Conservation (phyloP, 495 filamentous ascomycete species). For the Paragyromitra xinjiangensis region DNA sequence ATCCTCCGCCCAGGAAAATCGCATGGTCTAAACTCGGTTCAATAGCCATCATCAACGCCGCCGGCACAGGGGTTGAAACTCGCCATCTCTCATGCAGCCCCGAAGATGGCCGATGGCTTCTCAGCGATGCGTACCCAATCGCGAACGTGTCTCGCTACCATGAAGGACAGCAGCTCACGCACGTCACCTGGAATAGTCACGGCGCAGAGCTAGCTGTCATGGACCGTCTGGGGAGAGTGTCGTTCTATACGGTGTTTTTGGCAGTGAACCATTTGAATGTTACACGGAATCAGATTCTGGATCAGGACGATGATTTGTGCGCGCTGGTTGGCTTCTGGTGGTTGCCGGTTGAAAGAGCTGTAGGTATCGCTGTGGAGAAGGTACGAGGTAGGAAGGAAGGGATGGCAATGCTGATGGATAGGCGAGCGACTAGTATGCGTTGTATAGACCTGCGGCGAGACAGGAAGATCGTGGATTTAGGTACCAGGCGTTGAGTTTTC, state of each 20-base stretch:
- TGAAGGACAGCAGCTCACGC: conserved; percentile 55
- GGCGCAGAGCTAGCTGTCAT: conserved; percentile 57
- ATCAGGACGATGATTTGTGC: conserved; percentile 56
- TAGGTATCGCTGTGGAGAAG: neutral
- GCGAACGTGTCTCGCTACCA: conserved; percentile 52
- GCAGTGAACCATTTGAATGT: conserved; percentile 55
- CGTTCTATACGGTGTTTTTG: conserved; percentile 55
- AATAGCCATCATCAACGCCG: conserved; percentile 81
- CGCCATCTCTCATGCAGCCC: conserved; percentile 75
- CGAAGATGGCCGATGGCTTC: conserved; percentile 76
- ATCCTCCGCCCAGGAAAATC: conserved; percentile 70
- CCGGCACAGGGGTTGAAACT: conserved; percentile 73
- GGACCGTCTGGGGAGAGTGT: conserved; percentile 56
- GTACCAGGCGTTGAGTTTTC: conserved; percentile 51
- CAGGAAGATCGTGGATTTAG: conserved; percentile 51
- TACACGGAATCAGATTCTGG: conserved; percentile 37
- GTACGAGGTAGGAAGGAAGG: neutral
- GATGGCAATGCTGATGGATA: conserved; percentile 17
- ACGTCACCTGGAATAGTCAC: conserved; percentile 55
- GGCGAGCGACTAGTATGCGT: conserved; percentile 40
- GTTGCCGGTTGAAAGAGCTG: conserved; percentile 54
- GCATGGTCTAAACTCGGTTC: conserved; percentile 90
- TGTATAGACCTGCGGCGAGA: conserved; percentile 49
- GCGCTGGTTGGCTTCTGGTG: conserved; percentile 58
- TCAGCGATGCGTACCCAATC: conserved; percentile 67